A percentile compares a stretch with the other conserved stretches of the same genome.
Conservation (phyloP, 164 flowering plant species). For the Liriodendron chinense region DNA sequence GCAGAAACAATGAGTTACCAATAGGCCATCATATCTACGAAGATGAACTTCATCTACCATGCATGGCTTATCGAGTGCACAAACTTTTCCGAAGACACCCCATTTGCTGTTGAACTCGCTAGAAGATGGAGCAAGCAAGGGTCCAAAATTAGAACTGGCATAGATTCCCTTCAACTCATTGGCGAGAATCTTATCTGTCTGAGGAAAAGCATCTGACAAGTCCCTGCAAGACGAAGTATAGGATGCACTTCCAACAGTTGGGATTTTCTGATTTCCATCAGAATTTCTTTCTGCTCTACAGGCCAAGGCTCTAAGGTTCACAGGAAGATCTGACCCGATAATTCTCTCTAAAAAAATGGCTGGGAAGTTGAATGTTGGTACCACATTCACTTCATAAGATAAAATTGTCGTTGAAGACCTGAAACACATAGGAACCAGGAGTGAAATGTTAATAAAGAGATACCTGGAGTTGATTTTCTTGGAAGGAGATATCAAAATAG, state of each 20-base stretch:
- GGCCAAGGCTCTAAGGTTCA: constrained; percentile 87
- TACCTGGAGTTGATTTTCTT: neutral
- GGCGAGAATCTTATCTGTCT: constrained; percentile 25
- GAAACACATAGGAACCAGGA: constrained; percentile 14
- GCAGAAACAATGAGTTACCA: constrained; percentile 54
- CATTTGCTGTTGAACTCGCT: constrained; percentile 55
- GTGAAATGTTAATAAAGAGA: neutral
- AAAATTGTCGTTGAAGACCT: constrained; percentile 60
- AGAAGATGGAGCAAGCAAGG: constrained; percentile 32
- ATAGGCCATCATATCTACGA: constrained; percentile 89
- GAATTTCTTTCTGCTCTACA: constrained; percentile 60
- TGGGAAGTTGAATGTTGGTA: constrained; percentile 90
- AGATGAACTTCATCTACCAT: constrained; percentile 96
- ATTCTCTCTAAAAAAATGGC: constrained; percentile 91
- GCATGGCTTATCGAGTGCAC: constrained; percentile 74
- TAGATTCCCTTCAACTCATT: constrained; percentile 34
- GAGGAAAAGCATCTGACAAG: constrained; percentile 23
- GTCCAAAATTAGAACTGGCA: constrained; percentile 35
- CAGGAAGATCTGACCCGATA: constrained; percentile 91
- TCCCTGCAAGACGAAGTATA: constrained; percentile 17
- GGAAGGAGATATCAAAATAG: neutral
- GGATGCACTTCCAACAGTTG: constrained; percentile 21
- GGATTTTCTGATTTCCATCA: constrained; percentile 28
- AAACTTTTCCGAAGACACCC: constrained; percentile 79
- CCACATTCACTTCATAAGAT: constrained; percentile 85